Evolutionary conservation across 2,329 filamentous ascomycete genomes (phyloP), one percentile per base, ranked within the genome.

Genomic region (Aspergillus thermomutatus): DNA sequence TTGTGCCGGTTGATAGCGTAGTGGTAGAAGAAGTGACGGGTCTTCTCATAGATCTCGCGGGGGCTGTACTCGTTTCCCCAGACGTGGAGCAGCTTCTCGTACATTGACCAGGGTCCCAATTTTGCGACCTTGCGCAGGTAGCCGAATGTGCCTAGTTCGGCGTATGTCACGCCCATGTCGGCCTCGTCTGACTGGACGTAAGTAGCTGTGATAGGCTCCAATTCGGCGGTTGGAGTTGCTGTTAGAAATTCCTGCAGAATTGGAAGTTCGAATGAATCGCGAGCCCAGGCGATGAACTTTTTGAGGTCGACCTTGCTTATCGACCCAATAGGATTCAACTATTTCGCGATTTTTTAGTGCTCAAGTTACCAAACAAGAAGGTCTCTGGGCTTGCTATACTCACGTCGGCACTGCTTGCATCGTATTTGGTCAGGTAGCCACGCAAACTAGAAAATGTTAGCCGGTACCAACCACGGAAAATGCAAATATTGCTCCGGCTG

Each of bases 351-450:
- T 56, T 51, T 59, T 58, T 11, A 23, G 14, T 34, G 21, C 27
- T n/a, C 3, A 37, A 8, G 4, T 14, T 11, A n/a, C 3, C 11
- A 23, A 25, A n/a, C 25, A 17, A 14, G 17, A 21, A n/a, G 21
- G 17, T 7, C 31, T 37, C 31, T 37, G 5, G 14, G 4, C 17
- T 8, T 10, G 27, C 17, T 8, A 10, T 10, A 57, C 64, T 85
- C 68, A 87, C 79, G 61, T 85, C 82, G 1, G 78, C 82, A 7
- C 77, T 81, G 6, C 73, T 78, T 53, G 77, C 78, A 63, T 90
- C 87, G 66, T 90, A 90, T 72, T 90, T 90, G n/a, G 87, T 90
- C 23, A 88, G 76, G 69, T 90, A 86, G 21, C 80, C 78, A 50
- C 75, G 58, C 55, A 75, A 52, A 66, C 66, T 66, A 28, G 23